Base-by-base conservation (phyloP, 1,284 basidiomycete species). In the Pascua sp. region DNA sequence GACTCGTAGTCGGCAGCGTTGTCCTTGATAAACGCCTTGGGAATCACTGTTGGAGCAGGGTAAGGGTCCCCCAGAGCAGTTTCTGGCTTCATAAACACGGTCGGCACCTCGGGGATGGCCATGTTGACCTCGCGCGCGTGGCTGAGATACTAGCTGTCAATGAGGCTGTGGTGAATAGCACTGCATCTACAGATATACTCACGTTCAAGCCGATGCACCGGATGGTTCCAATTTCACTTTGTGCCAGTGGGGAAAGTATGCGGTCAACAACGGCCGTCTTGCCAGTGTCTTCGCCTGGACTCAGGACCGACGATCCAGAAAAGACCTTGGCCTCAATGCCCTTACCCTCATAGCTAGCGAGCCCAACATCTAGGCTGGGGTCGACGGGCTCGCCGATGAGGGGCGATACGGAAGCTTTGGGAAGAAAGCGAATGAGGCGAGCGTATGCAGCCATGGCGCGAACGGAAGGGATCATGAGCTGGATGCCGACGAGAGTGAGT, bases 1-100 rank as follows among this genome's bases (percentile, higher is more conserved):
- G 90, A 86, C 71, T 96, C 92, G 69, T 91, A 95, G 75, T 96
- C 92, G 0, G 89, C 84, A 18, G 86, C 81, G 2, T 85, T 81
- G 24, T 90, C 90, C 65, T 86, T 83, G 1, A 85, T 84, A 48
- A 81, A 65, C 8, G 64, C 55, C 50, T 64, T 68, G 37, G 75
- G 75, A 11, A 76, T 60, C 15, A 71, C 58, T 5, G 66, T 67
- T 7, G 67, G 64, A 1, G 68, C 65, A 11, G 75, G 72, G 55
- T 50, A 69, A 0, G 75, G 75, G 51, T 70, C 68, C 5, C 60
- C 67, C 9, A 77, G 58, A 4, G 73, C 55, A 2, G 66, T 68
- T 1, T 60, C 56, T 15, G 75, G 70, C 60, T 74, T 74, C 61
- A 71, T 64, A 62, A 77, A 77, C 2, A 77, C 58, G 13, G 69